Conservation (phyloP, 2,329 filamentous ascomycete species). For the Sporothrix variecibatus region DNA sequence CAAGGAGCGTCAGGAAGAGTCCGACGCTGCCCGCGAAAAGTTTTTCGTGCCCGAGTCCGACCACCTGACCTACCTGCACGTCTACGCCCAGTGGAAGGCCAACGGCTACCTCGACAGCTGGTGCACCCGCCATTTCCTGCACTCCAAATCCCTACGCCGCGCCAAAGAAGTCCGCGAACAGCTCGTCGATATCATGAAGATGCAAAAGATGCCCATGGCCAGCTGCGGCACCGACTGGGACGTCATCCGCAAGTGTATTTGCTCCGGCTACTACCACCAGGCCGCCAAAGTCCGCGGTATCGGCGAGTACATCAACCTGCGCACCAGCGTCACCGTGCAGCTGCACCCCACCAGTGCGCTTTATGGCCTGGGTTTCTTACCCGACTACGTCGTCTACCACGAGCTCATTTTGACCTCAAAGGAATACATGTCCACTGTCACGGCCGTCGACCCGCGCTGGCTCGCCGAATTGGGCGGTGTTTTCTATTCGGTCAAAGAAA, state of each 20-base stretch:
- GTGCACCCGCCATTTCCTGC: constrained; percentile 91
- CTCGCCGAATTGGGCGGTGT: constrained; percentile 94
- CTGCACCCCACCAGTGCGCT: constrained; percentile 92
- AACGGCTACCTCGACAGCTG: constrained; percentile 89
- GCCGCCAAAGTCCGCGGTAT: constrained; percentile 94
- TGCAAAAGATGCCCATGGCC: constrained; percentile 83
- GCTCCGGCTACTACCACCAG: constrained; percentile 97
- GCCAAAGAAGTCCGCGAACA: constrained; percentile 95
- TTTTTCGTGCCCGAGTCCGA: constrained; percentile 99
- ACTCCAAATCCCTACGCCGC: constrained; percentile 87
- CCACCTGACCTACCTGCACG: constrained; percentile 91
- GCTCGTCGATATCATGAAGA: constrained; percentile 88
- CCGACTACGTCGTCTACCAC: constrained; percentile 97
- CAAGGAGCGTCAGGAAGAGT: constrained; percentile 95
- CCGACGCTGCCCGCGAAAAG: constrained; percentile 91
- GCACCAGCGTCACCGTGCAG: constrained; percentile 91
- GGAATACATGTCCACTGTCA: constrained; percentile 98
- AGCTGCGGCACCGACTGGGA: constrained; percentile 98
- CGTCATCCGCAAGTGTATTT: constrained; percentile 91
- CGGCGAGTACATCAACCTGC: constrained; percentile 94
- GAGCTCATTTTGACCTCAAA: constrained; percentile 95
- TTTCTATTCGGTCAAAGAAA: constrained; percentile 97
- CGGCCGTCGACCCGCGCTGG: constrained; percentile 95
- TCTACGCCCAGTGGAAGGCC: constrained; percentile 92
- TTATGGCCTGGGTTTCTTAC: constrained; percentile 89